Evolutionary conservation across 1,284 basidiomycete species (phyloP).

Genomic region (Irpex rosettiformis): DNA sequence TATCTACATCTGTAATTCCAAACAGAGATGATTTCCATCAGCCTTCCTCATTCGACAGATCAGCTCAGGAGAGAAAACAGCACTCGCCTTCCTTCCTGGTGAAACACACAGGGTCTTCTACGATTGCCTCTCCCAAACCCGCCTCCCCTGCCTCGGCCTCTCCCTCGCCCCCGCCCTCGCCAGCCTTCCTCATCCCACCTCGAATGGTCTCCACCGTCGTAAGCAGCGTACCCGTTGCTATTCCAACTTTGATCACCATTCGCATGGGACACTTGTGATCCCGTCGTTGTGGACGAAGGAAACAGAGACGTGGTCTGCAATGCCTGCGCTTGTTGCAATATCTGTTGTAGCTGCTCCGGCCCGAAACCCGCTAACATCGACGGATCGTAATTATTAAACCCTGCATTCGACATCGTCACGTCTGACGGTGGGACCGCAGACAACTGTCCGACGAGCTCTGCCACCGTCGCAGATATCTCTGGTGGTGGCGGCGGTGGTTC

Average conservation of each 20-base stretch:
- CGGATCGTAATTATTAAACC: slow-evolving; percentile 14
- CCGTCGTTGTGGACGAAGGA: slow-evolving; percentile 9
- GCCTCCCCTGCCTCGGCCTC: slow-evolving; percentile 52
- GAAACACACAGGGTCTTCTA: slow-evolving; percentile 85
- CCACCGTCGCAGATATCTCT: slow-evolving; percentile 46
- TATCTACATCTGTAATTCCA: slow-evolving; percentile 68
- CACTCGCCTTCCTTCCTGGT: slow-evolving; percentile 85
- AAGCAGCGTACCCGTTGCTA: slow-evolving; percentile 35
- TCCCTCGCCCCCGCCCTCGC: slow-evolving; percentile 32
- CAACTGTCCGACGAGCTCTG: slow-evolving; percentile 68
- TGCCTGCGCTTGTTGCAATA: slow-evolving; percentile 52
- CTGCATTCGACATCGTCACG: slow-evolving; percentile 19
- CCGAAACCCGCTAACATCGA: slow-evolving; percentile 37
- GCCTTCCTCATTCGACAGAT: slow-evolving; percentile 38
- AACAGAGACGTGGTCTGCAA: slow-evolving; percentile 19
- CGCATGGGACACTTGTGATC: slow-evolving; percentile 6
- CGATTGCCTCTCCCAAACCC: slow-evolving; percentile 58
- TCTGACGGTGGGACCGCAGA: slow-evolving; percentile 32
- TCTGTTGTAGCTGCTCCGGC: slow-evolving; percentile 60
- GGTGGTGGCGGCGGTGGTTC: slow-evolving; percentile 31
- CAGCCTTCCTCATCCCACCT: slow-evolving; percentile 43
- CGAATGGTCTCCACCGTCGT: slow-evolving; percentile 42
- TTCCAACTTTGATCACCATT: slow-evolving; percentile 30
- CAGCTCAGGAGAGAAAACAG: slow-evolving; percentile 37
- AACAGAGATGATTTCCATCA: slow-evolving; percentile 40